These are phyloP conservation scores for Metschnikowia proteae DNA, from an alignment of 805 yeast genomes.

Conservation along the genomic window DNA sequence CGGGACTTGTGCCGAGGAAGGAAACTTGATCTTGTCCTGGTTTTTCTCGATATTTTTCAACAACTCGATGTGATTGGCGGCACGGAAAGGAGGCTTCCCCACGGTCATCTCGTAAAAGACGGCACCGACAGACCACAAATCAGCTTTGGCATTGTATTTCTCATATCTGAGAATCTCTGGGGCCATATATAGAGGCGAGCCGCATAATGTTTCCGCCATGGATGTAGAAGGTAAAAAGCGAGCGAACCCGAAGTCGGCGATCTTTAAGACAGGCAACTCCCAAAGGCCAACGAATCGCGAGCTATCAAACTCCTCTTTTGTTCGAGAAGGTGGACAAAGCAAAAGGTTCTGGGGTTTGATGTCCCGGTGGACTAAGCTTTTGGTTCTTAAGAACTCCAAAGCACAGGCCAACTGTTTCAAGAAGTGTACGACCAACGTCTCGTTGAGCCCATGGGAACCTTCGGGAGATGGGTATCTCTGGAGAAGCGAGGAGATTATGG, in stretches of 20 bases:
- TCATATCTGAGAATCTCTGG: conserved; percentile 94
- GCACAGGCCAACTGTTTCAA: conserved; percentile 85
- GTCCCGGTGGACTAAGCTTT: conserved; percentile 89
- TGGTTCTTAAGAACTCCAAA: conserved; percentile 71
- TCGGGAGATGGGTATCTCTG: conserved; percentile 81
- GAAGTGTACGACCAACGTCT: conserved; percentile 75
- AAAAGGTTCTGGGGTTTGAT: conserved; percentile 89
- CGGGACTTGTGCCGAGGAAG: conserved; percentile 61
- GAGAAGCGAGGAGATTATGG: conserved; percentile 70
- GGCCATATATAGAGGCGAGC: conserved; percentile 97
- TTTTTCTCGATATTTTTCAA: conserved; percentile 80
- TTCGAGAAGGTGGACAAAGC: conserved; percentile 75
- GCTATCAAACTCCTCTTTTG: conserved; percentile 55
- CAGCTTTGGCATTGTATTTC: conserved; percentile 96
- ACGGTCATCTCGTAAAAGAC: conserved; percentile 93
- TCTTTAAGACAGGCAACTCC: conserved; percentile 85
- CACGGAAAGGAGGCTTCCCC: conserved; percentile 95
- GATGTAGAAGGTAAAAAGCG: conserved; percentile 89
- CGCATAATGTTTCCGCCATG: conserved; percentile 95
- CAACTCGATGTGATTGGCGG: conserved; percentile 88
- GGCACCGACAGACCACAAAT: conserved; percentile 97
- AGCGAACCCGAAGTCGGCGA: conserved; percentile 98
- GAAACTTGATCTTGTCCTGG: conserved; percentile 75
- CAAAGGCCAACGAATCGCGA: conserved; percentile 70
- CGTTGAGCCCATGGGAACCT: conserved; percentile 74